Percentiles rank a stretch among this genome's conserved stretches.
Evolutionary conservation across 768 basidiomycete genomes (phyloP).

Genomic region (Brasilioporus rufonigricans): DNA sequence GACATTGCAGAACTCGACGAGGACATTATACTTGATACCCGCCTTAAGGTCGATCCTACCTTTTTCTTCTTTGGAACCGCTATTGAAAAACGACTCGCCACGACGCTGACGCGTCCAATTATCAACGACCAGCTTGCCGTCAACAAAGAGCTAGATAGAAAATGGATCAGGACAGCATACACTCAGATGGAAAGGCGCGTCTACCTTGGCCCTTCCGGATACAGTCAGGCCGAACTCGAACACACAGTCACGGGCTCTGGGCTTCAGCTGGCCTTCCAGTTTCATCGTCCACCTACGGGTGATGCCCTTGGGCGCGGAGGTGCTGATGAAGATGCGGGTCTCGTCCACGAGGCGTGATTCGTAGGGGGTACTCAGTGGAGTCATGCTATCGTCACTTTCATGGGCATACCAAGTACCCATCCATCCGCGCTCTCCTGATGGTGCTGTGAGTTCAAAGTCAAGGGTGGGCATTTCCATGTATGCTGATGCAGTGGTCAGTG

Average conservation of each 20-base stretch:
- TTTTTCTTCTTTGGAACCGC: slow-evolving; percentile 60
- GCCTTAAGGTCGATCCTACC: slow-evolving; percentile 56
- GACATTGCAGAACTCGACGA: slow-evolving; percentile 74
- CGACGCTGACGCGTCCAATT: slow-evolving; percentile 78
- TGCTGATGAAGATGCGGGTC: slow-evolving; percentile 63
- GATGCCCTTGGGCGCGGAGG: slow-evolving; percentile 52
- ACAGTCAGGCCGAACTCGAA: slow-evolving; percentile 73
- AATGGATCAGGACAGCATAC: not conserved
- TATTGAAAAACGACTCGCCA: slow-evolving; percentile 68
- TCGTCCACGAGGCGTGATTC: slow-evolving; percentile 52
- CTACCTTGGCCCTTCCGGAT: slow-evolving; percentile 67
- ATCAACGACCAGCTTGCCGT: slow-evolving; percentile 72
- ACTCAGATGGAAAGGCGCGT: not conserved
- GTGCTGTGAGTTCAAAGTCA: slow-evolving; percentile 62
- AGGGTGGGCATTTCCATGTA: slow-evolving; percentile 65
- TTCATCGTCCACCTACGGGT: slow-evolving; percentile 63
- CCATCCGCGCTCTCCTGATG: slow-evolving; percentile 66
- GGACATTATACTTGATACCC: slow-evolving; percentile 51
- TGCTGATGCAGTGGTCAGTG: slow-evolving; percentile 37
- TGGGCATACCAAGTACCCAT: slow-evolving; percentile 60
- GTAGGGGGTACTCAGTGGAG: slow-evolving; percentile 40
- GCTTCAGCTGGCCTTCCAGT: slow-evolving; percentile 58
- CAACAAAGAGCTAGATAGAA: slow-evolving; percentile 53
- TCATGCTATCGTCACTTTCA: slow-evolving; percentile 55
- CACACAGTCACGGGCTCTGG: slow-evolving; percentile 48